A percentile compares a stretch with the other conserved stretches of the same genome.
Conservation (phyloP, 345 rosid genomes). For the Gossypium bickii region DNA sequence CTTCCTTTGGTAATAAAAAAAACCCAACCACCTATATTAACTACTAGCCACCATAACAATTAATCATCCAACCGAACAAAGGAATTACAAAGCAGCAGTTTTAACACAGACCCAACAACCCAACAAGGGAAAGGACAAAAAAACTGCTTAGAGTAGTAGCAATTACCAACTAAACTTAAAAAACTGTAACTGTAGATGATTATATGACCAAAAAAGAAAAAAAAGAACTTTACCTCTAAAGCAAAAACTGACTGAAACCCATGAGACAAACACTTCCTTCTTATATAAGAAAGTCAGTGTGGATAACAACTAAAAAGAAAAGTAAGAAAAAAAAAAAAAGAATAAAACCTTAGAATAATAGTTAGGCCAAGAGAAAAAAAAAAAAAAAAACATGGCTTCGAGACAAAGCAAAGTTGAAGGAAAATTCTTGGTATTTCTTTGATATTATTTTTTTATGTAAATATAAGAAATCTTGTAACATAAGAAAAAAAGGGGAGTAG, state of each 20-base stretch:
- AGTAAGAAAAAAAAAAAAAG: neutral
- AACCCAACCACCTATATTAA: neutral
- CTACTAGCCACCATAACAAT: neutral
- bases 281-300: neutral
- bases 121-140: neutral
- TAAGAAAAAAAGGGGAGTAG: neutral
- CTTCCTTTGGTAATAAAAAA: neutral
- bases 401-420: constrained; percentile 44
- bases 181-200: neutral
- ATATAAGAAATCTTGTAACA: neutral
- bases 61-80: neutral
- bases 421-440: constrained; percentile 12
- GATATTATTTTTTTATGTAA: neutral
- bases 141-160: constrained; percentile 8
- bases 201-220: neutral
- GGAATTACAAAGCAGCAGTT: constrained; percentile 2
- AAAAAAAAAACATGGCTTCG: constrained; percentile 45
- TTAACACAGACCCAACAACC: neutral
- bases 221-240: constrained; percentile 25
- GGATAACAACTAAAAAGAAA: neutral
- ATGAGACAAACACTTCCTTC: neutral
- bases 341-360: constrained; percentile 4
- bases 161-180: neutral
- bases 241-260: neutral
- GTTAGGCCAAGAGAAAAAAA: neutral